Base-by-base conservation (phyloP, 371 early-diverging fungal species). In the Lichtheimia ramosa region DNA sequence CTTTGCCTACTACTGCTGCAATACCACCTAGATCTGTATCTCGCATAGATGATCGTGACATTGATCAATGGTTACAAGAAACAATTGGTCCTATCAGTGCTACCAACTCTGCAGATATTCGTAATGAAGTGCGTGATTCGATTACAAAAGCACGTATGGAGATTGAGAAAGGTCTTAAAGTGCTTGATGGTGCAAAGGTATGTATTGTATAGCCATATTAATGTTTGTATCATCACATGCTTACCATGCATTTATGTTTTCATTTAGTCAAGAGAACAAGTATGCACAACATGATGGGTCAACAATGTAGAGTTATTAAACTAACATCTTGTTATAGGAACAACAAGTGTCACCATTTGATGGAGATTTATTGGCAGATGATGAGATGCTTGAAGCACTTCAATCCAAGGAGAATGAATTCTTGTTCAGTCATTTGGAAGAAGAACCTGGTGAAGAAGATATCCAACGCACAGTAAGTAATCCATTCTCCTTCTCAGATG, bases 131-230 rank as follows among this genome's bases (percentile, higher is more conserved):
- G 10, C 77, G 71, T 18, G 74, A 77, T 28, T 73, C 77, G 1
- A 62, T 84, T 18, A 76, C 73, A 50, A 81, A 82, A 56, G 84
- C 83, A 20, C 81, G 78, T 51, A 78, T 74, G 43, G 83, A 85
- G 52, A 84, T 85, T 13, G 81, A 79, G 43, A 77, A 79, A n/a
- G 82, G 72, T 2, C 48, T 74, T 41, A 59, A 73, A 46, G 66
- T 83, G 23, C 63, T 84, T 46, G 85, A 80, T 52, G 74, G 73
- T 8, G 63, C 21, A 5, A 46, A 46, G 46, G 46, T 46, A 46
- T 18, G 46, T 5, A 21, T 34, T 8, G 27, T 27, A 34, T 34
- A 34, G 34, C 10, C 34, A 34, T 34, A 34, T 34, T n/a, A 46
- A 18, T 21, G 16, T 46, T 46, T 46, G 21, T 46, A n/a, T 18